These are phyloP conservation scores for Penicillium glabrum DNA, from an alignment of 2,329 filamentous ascomycete species.

Conservation along the genomic window DNA sequence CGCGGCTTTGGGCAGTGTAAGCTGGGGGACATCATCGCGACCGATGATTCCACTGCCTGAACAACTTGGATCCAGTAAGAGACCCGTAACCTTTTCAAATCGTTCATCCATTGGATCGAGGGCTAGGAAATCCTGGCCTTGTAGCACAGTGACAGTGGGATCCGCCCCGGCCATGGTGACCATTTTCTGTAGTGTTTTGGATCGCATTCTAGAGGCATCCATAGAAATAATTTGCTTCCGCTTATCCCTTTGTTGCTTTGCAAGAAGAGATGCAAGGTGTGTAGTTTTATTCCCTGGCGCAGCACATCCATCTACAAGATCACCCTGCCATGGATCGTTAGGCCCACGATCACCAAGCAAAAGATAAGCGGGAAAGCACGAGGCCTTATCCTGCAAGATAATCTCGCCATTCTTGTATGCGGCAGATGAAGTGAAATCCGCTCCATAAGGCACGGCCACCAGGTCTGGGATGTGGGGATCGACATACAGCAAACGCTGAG, in stretches of 20 bases:
- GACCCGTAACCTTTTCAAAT: constrained; percentile 70
- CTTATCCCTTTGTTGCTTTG: constrained; percentile 24
- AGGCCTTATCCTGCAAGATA: constrained; percentile 94
- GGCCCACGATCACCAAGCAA: constrained; percentile 56
- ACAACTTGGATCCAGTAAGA: constrained; percentile 91
- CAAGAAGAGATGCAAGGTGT: constrained; percentile 76
- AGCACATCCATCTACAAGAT: constrained; percentile 88
- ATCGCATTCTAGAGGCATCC: constrained; percentile 52
- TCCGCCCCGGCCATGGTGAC: constrained; percentile 72
- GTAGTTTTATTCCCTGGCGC: constrained; percentile 98
- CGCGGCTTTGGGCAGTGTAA: constrained; percentile 58
- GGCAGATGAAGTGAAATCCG: constrained; percentile 69
- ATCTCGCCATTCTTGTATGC: constrained; percentile 76
- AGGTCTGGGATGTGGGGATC: constrained; percentile 82
- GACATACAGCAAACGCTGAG: constrained; percentile 52
- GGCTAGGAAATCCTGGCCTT: constrained; percentile 78
- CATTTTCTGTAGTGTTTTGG: constrained; percentile 81
- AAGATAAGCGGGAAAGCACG: constrained; percentile 91
- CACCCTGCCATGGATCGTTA: constrained; percentile 52
- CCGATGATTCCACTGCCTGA: constrained; percentile 94
- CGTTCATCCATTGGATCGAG: constrained; percentile 63
- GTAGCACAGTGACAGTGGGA: constrained; percentile 64
- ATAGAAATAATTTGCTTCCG: constrained; percentile 51
- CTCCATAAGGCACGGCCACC: constrained; percentile 70
- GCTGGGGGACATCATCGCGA: constrained; percentile 71